Evolutionary conservation across 2,329 filamentous ascomycete genomes (phyloP).

Genomic region (Apiospora malaysiana): DNA sequence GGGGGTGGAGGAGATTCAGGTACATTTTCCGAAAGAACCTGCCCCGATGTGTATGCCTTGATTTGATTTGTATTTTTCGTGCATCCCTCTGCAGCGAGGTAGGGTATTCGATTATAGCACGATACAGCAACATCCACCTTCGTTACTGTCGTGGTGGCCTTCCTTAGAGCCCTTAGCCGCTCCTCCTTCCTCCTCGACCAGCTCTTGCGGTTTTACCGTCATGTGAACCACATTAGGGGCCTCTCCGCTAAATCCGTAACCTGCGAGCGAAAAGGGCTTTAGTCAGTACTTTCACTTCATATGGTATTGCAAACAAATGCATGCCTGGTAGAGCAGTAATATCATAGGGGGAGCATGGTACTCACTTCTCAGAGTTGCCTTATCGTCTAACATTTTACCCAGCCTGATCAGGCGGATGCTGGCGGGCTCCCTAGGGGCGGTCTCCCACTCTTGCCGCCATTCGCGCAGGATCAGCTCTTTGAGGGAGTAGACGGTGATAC

Average conservation of each 20-base stretch:
- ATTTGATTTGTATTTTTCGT: not conserved
- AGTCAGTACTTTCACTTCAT: constrained; percentile 20
- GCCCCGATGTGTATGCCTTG: not conserved
- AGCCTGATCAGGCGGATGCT: constrained; percentile 92
- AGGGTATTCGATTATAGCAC: constrained; percentile 37
- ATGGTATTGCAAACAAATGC: not conserved
- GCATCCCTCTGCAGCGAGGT: not conserved
- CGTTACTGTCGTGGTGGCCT: constrained; percentile 28
- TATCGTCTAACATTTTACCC: constrained; percentile 89
- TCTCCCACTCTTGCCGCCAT: constrained; percentile 92
- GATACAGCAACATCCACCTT: constrained; percentile 39
- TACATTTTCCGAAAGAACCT: not conserved
- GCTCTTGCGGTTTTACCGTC: constrained; percentile 77
- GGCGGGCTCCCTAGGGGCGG: constrained; percentile 82
- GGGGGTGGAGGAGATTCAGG: not conserved
- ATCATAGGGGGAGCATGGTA: constrained; percentile 24
- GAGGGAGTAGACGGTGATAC: constrained; percentile 90
- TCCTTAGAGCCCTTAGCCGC: constrained; percentile 66
- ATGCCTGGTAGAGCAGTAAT: not conserved
- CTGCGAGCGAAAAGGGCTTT: constrained; percentile 45
- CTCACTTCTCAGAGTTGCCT: constrained; percentile 82
- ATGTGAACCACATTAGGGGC: constrained; percentile 76
- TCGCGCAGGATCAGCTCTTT: constrained; percentile 94
- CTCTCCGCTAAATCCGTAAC: constrained; percentile 69
- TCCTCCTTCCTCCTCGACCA: constrained; percentile 72